These are phyloP conservation scores for Tolypocladium paradoxum DNA, from an alignment of 2,329 filamentous ascomycete species.

Conservation along the genomic window DNA sequence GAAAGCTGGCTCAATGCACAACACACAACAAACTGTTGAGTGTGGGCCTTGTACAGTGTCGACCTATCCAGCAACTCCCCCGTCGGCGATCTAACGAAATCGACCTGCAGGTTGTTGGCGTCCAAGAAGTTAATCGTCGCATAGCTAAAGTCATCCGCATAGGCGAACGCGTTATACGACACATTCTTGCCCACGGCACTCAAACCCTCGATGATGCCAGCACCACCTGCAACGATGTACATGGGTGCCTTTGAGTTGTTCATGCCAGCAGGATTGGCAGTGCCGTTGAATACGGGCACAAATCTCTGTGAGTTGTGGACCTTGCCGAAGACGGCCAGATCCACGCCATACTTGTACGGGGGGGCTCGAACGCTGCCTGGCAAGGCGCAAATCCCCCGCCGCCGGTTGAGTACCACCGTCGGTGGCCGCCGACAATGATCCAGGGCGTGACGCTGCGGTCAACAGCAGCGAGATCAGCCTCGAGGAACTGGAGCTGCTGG, in stretches of 20 bases:
- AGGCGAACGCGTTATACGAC: constrained; percentile 35
- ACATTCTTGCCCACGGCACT: constrained; percentile 28
- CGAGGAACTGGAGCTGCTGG: constrained; percentile 44
- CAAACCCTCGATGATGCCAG: constrained; percentile 46
- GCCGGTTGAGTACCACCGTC: constrained; percentile 35
- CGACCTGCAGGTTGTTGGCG: constrained; percentile 32
- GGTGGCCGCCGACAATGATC: constrained; percentile 24
- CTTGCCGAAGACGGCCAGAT: constrained; percentile 45
- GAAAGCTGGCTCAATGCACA: constrained; percentile 15
- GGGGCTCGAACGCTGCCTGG: constrained; percentile 43
- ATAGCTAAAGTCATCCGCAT: constrained; percentile 42
- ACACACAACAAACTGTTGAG: constrained; percentile 33
- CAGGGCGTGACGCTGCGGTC: constrained; percentile 43
- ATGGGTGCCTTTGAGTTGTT: constrained; percentile 20
- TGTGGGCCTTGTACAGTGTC: constrained; percentile 36
- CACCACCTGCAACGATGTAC: constrained; percentile 38
- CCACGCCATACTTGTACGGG: constrained; percentile 47
- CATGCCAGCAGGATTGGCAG: constrained; percentile 24
- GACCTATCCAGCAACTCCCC: constrained; percentile 37
- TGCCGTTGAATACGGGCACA: constrained; percentile 24
- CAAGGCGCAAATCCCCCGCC: constrained; percentile 30
- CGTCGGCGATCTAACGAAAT: constrained; percentile 38
- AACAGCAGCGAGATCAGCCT: constrained; percentile 43
- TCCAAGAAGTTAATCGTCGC: constrained; percentile 36
- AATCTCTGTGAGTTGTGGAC: constrained; percentile 49